Conservation (phyloP, 257 asterid species). For the Orobanche coerulescens region DNA sequence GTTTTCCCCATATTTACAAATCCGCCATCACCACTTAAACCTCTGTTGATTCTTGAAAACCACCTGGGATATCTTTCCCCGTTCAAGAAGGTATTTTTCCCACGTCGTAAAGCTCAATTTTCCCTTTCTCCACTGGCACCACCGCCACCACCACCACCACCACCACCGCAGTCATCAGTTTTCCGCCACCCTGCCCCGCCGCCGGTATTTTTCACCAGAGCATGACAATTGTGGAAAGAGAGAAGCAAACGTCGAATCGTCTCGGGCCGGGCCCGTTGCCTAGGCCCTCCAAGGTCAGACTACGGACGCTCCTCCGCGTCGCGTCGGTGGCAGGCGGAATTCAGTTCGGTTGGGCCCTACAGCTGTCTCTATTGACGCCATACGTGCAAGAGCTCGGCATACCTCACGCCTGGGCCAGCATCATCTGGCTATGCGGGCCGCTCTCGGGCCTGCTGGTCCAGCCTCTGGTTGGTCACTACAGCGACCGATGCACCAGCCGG, state of each 20-base stretch:
- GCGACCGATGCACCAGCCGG: slow-evolving; percentile 64
- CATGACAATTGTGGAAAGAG: slow-evolving; percentile 7
- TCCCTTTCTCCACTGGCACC: too few relatives aligned
- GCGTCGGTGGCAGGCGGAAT: slow-evolving; percentile 68
- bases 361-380: slow-evolving; percentile 60
- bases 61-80: background rate
- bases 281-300: slow-evolving; percentile 22
- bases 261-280: background rate
- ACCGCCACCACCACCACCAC: background rate
- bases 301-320: slow-evolving; percentile 44
- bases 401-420: slow-evolving; percentile 81
- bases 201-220: background rate
- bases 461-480: slow-evolving; percentile 67
- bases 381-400: slow-evolving; percentile 87
- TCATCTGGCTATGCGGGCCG: slow-evolving; percentile 90
- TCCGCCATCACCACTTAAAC: background rate
- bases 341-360: slow-evolving; percentile 72
- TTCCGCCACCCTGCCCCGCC: background rate
- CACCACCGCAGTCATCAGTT: background rate
- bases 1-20: background rate
- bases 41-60: background rate
- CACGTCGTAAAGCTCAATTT: background rate
- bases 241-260: background rate
- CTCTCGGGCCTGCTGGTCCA: slow-evolving; percentile 80
- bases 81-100: background rate